These are phyloP conservation scores for Cytospora chrysosperma DNA, from an alignment of 2,329 filamentous ascomycete genomes.

Conservation along the genomic window DNA sequence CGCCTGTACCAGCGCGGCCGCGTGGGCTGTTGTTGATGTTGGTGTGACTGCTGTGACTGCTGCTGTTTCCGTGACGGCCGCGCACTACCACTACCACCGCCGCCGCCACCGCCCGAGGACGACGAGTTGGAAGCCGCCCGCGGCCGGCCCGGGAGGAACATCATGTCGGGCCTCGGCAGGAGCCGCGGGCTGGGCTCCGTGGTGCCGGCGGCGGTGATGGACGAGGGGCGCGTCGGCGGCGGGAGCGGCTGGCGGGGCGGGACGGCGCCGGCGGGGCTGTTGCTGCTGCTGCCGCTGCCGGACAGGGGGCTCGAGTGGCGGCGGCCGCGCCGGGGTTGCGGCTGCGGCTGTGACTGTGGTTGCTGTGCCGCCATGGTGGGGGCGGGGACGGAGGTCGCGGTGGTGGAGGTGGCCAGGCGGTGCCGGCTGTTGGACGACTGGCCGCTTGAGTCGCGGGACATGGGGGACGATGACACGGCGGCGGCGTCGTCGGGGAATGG, in stretches of 20 bases:
- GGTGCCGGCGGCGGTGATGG: conserved; percentile 40
- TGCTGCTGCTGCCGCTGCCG: no score
- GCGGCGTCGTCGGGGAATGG: conserved; percentile 24
- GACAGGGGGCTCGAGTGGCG: conserved; percentile 17
- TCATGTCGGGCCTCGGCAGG: conserved; percentile 1
- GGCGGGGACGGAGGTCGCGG: conserved; percentile 25
- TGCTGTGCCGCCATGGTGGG: conserved; percentile 22
- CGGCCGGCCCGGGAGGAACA: conserved; percentile 9
- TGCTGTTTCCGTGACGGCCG: not conserved
- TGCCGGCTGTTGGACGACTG: conserved; percentile 32
- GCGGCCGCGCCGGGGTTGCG: not conserved
- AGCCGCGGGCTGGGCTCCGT: conserved; percentile 45
- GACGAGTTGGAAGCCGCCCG: conserved; percentile 2
- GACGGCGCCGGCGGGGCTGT: conserved; percentile 7
- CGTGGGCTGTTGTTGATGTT: not conserved
- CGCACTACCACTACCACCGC: no score
- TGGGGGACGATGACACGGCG: conserved; percentile 51
- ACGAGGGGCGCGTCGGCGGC: conserved; percentile 24
- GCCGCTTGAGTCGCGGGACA: conserved; percentile 47
- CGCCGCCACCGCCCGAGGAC: no score
- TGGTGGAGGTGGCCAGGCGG: not conserved
- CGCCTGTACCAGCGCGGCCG: conserved; percentile 13
- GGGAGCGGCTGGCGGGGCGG: conserved; percentile 11
- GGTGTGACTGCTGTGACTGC: not conserved
- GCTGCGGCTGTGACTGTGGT: not conserved